These are phyloP conservation scores for Pulicaria dysenterica DNA, from an alignment of 129 eudicot species.

Conservation along the genomic window DNA sequence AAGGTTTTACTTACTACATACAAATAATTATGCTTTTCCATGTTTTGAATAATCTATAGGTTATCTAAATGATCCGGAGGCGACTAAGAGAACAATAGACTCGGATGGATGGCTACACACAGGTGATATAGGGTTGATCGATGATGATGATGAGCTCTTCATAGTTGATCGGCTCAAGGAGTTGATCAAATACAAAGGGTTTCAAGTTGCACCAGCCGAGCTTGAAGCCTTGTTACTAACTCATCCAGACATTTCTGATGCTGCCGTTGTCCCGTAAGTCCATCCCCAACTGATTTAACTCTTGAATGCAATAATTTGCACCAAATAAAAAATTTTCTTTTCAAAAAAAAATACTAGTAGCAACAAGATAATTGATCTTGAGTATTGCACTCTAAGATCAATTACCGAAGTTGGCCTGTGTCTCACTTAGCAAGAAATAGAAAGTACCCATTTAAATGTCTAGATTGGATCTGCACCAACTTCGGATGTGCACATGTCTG, in stretches of 20 bases:
- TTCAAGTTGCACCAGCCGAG: slow-evolving; percentile 98
- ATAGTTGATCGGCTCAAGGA: slow-evolving; percentile 95
- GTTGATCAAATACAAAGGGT: slow-evolving; percentile 92
- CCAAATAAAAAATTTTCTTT: neutral
- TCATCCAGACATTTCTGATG: slow-evolving; percentile 70
- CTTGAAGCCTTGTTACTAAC: slow-evolving; percentile 76
- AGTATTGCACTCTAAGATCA: neutral
- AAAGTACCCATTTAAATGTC: neutral
- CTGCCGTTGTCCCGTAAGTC: slow-evolving; percentile 93
- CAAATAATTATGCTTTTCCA: neutral
- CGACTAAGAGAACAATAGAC: slow-evolving; percentile 84
- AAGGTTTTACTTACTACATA: neutral
- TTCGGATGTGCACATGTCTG: slow-evolving; percentile 29
- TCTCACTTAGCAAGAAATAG: neutral
- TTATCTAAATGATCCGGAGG: slow-evolving; percentile 76
- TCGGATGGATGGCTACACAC: slow-evolving; percentile 91
- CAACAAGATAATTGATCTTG: neutral
- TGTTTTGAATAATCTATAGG: slow-evolving; percentile 40
- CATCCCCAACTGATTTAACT: neutral
- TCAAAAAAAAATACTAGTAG: neutral
- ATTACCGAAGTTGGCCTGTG: slow-evolving; percentile 28
- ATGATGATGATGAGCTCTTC: slow-evolving; percentile 84
- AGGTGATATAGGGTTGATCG: slow-evolving; percentile 87
- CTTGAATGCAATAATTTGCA: neutral
- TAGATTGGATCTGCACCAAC: slow-evolving; percentile 37